These are phyloP conservation scores for Hamamelis virginiana DNA, from an alignment of 164 flowering plant species.

Conservation along the genomic window DNA sequence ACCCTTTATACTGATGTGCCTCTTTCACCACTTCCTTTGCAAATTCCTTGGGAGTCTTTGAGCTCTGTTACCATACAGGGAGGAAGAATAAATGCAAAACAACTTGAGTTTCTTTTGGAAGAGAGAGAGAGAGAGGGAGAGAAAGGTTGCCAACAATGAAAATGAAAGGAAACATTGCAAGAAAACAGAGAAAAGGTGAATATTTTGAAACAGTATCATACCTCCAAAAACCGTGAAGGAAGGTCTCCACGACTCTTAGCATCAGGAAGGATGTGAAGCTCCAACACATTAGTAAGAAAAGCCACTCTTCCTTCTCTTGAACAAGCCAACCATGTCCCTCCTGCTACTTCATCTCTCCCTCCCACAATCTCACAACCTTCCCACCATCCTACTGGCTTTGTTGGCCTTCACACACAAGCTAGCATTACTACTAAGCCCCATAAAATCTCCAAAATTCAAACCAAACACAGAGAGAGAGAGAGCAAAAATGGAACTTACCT, in stretches of 20 bases:
- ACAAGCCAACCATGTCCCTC: conserved; percentile 65
- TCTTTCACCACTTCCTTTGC: conserved; percentile 44
- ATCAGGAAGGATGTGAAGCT: conserved; percentile 34
- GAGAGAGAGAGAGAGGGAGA: background rate
- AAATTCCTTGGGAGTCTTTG: conserved; percentile 50
- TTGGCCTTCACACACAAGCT: conserved; percentile 33
- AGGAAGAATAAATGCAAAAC: background rate
- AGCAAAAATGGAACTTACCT: conserved; percentile 27
- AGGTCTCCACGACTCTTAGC: conserved; percentile 54
- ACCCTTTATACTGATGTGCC: conserved; percentile 55
- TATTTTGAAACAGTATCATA: no score
- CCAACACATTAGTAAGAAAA: conserved; percentile 55
- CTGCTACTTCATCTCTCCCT: conserved; percentile 53
- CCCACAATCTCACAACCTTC: conserved; percentile 49
- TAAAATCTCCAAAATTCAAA: background rate
- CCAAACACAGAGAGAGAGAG: background rate
- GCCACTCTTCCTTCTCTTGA: conserved; percentile 50
- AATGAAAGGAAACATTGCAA: no score
- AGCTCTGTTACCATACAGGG: conserved; percentile 29
- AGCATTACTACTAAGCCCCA: background rate
- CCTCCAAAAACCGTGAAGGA: conserved; percentile 48
- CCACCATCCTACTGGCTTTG: conserved; percentile 55
- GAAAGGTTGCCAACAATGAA: no score
- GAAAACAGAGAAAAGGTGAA: no score
- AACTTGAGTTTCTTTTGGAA: background rate